Evolutionary conservation across 768 basidiomycete genomes (phyloP).

Genomic region (Plicaturopsis crispa): DNA sequence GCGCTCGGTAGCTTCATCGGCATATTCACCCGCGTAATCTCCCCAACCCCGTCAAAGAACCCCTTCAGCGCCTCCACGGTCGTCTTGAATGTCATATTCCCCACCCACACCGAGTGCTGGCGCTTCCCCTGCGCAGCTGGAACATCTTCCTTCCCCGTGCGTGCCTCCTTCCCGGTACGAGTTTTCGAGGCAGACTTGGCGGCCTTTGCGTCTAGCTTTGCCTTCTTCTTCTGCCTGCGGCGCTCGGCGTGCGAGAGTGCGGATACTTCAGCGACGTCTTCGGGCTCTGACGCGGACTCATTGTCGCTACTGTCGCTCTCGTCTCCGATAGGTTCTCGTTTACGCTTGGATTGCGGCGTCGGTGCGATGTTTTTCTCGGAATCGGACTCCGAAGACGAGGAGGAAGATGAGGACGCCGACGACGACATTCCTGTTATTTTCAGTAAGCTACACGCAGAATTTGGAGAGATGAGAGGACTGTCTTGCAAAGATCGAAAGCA

Average conservation of each 20-base stretch:
- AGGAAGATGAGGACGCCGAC: background rate
- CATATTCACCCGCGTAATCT: slow-evolving; percentile 79
- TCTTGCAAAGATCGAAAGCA: too few relatives aligned
- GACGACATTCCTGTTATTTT: too few relatives aligned
- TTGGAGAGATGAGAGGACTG: too few relatives aligned
- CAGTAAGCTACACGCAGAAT: too few relatives aligned
- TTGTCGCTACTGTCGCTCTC: slow-evolving; percentile 9
- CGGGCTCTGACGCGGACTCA: slow-evolving; percentile 16
- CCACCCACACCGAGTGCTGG: slow-evolving; percentile 92
- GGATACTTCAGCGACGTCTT: slow-evolving; percentile 27
- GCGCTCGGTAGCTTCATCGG: slow-evolving; percentile 70
- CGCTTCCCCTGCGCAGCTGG: slow-evolving; percentile 32
- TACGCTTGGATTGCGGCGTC: slow-evolving; percentile 13
- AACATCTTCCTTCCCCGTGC: slow-evolving; percentile 11
- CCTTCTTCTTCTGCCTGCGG: slow-evolving; percentile 50
- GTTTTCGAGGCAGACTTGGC: background rate
- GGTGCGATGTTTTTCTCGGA: background rate
- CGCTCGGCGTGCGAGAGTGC: slow-evolving; percentile 74
- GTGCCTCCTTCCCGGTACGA: slow-evolving; percentile 10
- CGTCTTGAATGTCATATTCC: slow-evolving; percentile 89
- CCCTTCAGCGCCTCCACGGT: slow-evolving; percentile 58
- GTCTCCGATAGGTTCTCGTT: slow-evolving; percentile 2
- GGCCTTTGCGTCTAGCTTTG: slow-evolving; percentile 5
- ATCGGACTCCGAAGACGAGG: slow-evolving; percentile 9
- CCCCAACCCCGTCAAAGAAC: slow-evolving; percentile 68